Evolutionary conservation across 2,329 filamentous ascomycete genomes (phyloP).

Genomic region (Neopestalotiopsis clavispora): DNA sequence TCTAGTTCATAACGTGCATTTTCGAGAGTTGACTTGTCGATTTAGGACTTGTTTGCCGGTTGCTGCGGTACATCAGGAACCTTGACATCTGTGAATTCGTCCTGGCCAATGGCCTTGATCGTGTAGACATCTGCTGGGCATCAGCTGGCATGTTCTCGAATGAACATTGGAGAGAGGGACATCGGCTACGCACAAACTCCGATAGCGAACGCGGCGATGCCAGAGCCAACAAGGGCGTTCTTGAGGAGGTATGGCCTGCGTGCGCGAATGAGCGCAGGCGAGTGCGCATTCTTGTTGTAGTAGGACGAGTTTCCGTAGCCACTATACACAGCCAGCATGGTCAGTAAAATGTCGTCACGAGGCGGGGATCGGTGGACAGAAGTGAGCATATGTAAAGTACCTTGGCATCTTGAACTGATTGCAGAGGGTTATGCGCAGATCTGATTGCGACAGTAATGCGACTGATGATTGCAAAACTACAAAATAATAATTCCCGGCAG

Average conservation of each 20-base stretch:
- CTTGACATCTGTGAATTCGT: conserved; percentile 95
- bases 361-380: background rate
- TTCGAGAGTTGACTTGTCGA: background rate
- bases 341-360: background rate
- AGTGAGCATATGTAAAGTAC: background rate
- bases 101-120: conserved; percentile 87
- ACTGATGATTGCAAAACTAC: background rate
- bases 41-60: conserved; percentile 38
- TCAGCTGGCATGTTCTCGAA: background rate
- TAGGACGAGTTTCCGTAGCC: conserved; percentile 69
- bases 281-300: conserved; percentile 83
- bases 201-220: conserved; percentile 75
- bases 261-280: conserved; percentile 87
- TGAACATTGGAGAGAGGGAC: background rate
- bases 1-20: background rate
- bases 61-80: conserved; percentile 75
- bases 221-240: conserved; percentile 83
- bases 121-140: conserved; percentile 58
- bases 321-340: conserved; percentile 5
- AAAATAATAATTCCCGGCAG: conserved; percentile 1
- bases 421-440: background rate
- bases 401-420: conserved; percentile 7
- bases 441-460: conserved; percentile 4
- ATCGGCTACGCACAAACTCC: conserved; percentile 77
- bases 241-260: conserved; percentile 90